Evolutionary conservation across 805 yeast genomes (phyloP), one percentile per base, ranked within the genome.

Genomic region (Kodamaea kaohsiungensis): DNA sequence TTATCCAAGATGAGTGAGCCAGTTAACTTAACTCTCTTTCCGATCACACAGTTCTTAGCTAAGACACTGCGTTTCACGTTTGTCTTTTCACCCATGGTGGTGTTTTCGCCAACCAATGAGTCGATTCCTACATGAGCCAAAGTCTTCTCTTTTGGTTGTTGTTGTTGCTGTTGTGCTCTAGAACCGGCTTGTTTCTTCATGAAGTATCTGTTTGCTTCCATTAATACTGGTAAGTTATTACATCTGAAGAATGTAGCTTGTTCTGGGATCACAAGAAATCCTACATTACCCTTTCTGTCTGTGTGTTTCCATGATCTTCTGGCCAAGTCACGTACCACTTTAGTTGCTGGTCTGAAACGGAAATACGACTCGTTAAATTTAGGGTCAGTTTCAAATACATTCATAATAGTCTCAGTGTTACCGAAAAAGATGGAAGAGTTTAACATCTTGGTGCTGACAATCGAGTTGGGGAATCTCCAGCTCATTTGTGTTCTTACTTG

Each of bases 261-360:
- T 27, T 80, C 75, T 2, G 97, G 96, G 25, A 92, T 67, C 19
- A 86, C 79, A 58, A 87, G 81, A 61, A 93, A 75, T 3, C 88
- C 88, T 15, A 95, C 81, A 0, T 86, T 81, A 53, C 85, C 89
- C 57, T 77, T 77, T 8, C 70, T 65, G 5, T 65, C 62, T 0
- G 87, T 77, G 66, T 91, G 97, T 62, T 81, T 82, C 99, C 99
- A 95, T 1, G 97, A 87, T 58, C 96, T 83, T 69, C 98, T 83
- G 2, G 96, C 96, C 54, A 93, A 71, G 64, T 91, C 97, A 64
- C 98, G 83, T 43, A 91, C 81, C 19, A 92, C 78, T 64, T 88
- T 88, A 18, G 81, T 80, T 38, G 85, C 71, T 3, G 91, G 78
- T 59, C 84, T 78, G 54, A 72, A 72, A 49, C 68, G 53, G 59